Evolutionary conservation across 345 rosid species (phyloP), one percentile per base, ranked within the genome.

Genomic region (Syzygium jambos): DNA sequence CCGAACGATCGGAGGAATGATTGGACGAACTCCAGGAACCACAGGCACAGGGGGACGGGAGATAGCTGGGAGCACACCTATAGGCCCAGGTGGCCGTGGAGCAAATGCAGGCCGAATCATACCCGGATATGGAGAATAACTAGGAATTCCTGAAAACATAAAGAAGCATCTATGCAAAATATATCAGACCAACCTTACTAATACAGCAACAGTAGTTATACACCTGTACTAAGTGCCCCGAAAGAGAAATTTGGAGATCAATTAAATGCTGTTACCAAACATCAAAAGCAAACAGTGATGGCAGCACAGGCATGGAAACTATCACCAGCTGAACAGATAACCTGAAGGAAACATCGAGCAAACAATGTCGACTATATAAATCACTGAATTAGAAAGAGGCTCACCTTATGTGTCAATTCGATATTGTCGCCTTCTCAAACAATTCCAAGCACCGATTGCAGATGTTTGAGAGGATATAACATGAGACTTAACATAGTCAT

Each of bases 311-410:
- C 93, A 94, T 93, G 93, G 92, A 94, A 95, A 95, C 92, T 92
- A 96, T 92, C 98, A 96, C 97, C 94, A 93, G 97, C 97, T 92
- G 97, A 94, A 95, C 89, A 95, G 93, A 94, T 89, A 94, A 92
- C 99, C 98, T 97, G 99, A 93, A 92, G 96, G 93, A 93, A 91
- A 95, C 92, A 93, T 92, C 78, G 91, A 95, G 93, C 94, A 88
- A 93, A 94, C 89, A 89, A 91, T 92, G 90, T 92, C 90, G 91
- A 92, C 86, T 90, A 93, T 92, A 92, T 91, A 95, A 84, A 93
- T 88, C 87, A 90, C 87, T 89, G 16, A 73, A 90, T 90, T 90
- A 55, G 84, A 91, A 91, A 90, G 90, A 91, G 88, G 88, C 92
- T 94, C 93, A 94, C 98, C 98, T 95, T 92, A 89, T 56, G 89